phyloP scores from a whole-genome alignment of 345 rosid species.

The Mercurialis annua region DNA sequence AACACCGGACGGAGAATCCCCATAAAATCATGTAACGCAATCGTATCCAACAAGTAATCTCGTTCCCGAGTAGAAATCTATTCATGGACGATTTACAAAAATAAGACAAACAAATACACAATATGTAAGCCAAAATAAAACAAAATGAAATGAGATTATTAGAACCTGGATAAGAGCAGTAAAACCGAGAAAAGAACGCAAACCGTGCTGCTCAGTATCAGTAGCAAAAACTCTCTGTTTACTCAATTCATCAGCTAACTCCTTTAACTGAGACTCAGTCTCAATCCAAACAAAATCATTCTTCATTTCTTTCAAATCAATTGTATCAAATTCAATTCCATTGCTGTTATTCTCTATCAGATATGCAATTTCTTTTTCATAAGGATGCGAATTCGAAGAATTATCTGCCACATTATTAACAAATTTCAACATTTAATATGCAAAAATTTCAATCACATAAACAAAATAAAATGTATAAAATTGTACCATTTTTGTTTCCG shows the following conservation, averaged over 20 bases:
- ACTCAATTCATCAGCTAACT: conserved; percentile 55
- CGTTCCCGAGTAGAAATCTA: conserved; percentile 66
- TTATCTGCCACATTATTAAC: conserved; percentile 34
- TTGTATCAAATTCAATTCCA: conserved; percentile 31
- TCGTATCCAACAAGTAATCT: conserved; percentile 78
- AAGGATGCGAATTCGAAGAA: conserved; percentile 53
- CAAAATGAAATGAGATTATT: background rate
- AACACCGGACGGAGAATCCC: conserved; percentile 65
- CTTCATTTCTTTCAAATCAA: conserved; percentile 36
- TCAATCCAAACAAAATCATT: conserved; percentile 66
- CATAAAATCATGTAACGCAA: conserved; percentile 76
- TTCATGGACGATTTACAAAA: conserved; percentile 5
- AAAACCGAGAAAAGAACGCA: conserved; percentile 78
- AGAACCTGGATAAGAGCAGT: conserved; percentile 82
- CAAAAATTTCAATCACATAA: background rate
- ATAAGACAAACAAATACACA: conserved; percentile 2
- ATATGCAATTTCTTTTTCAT: conserved; percentile 50
- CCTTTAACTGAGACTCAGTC: conserved; percentile 55
- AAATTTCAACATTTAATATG: background rate
- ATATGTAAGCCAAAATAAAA: background rate
- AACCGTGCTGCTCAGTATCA: conserved; percentile 93
- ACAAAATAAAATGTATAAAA: background rate
- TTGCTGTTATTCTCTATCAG: conserved; percentile 48
- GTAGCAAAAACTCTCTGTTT: conserved; percentile 57
- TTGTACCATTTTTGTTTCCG: conserved; percentile 22